Evolutionary conservation across 345 rosid genomes (phyloP), one percentile per base, ranked within the genome.

Genomic region (Boechera divaricarpa): DNA sequence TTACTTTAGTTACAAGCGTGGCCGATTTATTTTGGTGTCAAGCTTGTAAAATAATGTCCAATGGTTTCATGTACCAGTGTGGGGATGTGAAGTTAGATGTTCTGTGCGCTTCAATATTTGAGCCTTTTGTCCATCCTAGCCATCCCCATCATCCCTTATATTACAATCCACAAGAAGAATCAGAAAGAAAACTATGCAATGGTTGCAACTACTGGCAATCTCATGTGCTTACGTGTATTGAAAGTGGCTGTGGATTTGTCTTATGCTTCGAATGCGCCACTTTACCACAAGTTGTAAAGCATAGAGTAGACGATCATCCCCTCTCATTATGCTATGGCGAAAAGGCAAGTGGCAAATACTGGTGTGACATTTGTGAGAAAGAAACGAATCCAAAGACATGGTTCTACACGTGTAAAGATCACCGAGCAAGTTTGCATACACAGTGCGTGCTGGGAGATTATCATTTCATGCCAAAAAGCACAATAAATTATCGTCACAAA

Each of bases 401-500:
- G 21, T 18, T 18, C 21, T 18, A 18, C 21, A 18, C 21, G 21
- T 18, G 21, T 18, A 18, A 18, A 18, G 21, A 18, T 18, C 21
- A 18, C 21, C 21, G 21, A 18, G 21, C 21, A 18, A 18, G 21
- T 18, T 18, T 18, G 7, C 48, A 44, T 12, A 44, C 16, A 44
- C 5, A 44, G 2, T 44, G 48, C 6, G 48, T 44, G 48, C 2
- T 44, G 48, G 48, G 48, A 44, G 7, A 44, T 1, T 44, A 18
- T 18, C 21, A 18, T 44, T 13, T 44, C 48, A 44, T 44, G 48
- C 49, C 49, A 45, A 5, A 18, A 5, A 13, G 16, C 16, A 45
- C 7, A 45, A 0, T 45, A 13, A 13, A 13, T 2, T 5, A 0
- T 5, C 0, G 0, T 7, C 0, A 0, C 7, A 12, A 0, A 13